Conservation (phyloP, 1,284 basidiomycete genomes). For the Pterula multifida region DNA sequence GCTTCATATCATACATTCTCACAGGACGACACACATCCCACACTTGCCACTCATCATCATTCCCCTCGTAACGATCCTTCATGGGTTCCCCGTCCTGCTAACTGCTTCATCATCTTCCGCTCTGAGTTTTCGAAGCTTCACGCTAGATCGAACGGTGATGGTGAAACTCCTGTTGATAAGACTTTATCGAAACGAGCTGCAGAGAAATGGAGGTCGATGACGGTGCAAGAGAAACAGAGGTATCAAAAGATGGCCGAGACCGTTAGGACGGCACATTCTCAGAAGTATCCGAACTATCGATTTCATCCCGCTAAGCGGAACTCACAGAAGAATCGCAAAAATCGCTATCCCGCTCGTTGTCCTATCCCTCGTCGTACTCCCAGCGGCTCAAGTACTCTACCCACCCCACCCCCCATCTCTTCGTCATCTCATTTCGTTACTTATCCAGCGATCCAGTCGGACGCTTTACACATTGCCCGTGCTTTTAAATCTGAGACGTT, state of each 20-base stretch:
- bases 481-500: background rate
- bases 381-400: background rate
- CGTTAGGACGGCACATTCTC: constrained; percentile 42
- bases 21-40: background rate
- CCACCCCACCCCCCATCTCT: background rate
- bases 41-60: background rate
- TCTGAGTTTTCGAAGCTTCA: constrained; percentile 49
- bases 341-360: background rate
- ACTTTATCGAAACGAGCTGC: constrained; percentile 43
- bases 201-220: constrained; percentile 44
- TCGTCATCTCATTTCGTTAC: background rate
- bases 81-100: constrained; percentile 75
- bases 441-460: background rate
- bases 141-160: constrained; percentile 7
- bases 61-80: constrained; percentile 24
- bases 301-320: constrained; percentile 40
- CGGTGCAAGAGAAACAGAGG: constrained; percentile 28
- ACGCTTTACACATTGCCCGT: background rate
- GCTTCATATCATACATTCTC: background rate
- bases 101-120: constrained; percentile 84
- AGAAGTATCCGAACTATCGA: constrained; percentile 43
- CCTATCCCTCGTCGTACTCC: background rate
- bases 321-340: background rate
- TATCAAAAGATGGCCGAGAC: constrained; percentile 37
- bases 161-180: constrained; percentile 27